These are phyloP conservation scores for Fonsecaea pedrosoi DNA, from an alignment of 2,329 filamentous ascomycete genomes.

Conservation along the genomic window DNA sequence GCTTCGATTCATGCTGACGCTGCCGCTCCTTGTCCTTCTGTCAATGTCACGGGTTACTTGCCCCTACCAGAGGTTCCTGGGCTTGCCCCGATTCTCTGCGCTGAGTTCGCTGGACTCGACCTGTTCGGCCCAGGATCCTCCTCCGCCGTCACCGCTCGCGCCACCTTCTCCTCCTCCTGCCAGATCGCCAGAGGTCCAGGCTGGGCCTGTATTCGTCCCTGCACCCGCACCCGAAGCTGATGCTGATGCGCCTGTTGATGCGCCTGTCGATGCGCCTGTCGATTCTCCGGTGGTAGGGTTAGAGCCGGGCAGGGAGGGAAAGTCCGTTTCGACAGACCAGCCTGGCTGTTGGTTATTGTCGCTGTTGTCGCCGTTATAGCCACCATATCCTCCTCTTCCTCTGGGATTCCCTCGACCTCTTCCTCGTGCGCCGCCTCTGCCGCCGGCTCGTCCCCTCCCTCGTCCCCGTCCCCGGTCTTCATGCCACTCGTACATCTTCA, in stretches of 20 bases:
- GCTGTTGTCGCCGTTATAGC: not conserved
- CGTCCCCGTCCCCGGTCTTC: constrained; percentile 33
- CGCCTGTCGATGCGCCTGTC: constrained; percentile 15
- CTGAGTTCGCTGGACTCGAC: constrained; percentile 37
- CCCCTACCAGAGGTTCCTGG: constrained; percentile 9
- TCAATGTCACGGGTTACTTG: too few relatives aligned
- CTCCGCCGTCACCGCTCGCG: constrained; percentile 20
- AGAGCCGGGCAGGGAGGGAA: constrained; percentile 38
- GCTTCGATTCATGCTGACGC: not conserved
- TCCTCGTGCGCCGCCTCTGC: constrained; percentile 27
- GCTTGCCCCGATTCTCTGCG: constrained; percentile 13
- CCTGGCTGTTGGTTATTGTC: constrained; percentile 22
- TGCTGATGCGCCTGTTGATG: not conserved
- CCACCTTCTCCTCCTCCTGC: not conserved
- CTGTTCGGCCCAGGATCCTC: constrained; percentile 41
- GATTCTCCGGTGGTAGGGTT: not conserved
- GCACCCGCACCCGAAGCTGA: not conserved
- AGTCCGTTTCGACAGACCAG: constrained; percentile 35
- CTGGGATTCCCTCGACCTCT: constrained; percentile 18
- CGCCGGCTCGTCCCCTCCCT: constrained; percentile 31
- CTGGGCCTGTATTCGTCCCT: not conserved
- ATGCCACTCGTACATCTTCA: constrained; percentile 38
- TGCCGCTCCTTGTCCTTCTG: too few relatives aligned
- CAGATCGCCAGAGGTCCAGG: not conserved
- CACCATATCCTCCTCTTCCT: not conserved